These are phyloP conservation scores for Henningerozyma blattae DNA, from an alignment of 805 yeast species.

Conservation along the genomic window DNA sequence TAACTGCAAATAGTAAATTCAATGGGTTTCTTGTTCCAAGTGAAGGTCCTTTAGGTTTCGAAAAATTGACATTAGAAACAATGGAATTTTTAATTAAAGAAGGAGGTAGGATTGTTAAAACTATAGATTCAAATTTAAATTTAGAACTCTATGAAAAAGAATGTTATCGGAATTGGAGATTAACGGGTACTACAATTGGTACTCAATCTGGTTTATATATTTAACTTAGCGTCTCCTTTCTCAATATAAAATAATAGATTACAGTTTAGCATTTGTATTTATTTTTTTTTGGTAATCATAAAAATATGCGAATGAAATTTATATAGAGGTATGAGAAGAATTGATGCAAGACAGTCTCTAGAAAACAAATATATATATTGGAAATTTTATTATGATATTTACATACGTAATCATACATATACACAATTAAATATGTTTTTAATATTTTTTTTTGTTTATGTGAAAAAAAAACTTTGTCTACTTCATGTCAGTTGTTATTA, in stretches of 20 bases:
- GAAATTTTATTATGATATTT: no score
- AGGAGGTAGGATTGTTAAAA: conserved; percentile 2
- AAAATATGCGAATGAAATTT: no score
- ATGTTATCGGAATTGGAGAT: conserved; percentile 20
- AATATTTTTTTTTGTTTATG: no score
- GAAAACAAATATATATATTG: no score
- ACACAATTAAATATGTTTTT: no score
- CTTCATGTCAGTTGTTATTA: no score
- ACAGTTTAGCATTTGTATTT: not conserved
- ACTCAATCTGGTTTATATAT: conserved; percentile 23
- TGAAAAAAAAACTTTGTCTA: no score
- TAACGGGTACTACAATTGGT: conserved; percentile 19
- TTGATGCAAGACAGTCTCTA: no score
- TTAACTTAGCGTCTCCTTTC: conserved; percentile 3
- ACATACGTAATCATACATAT: no score
- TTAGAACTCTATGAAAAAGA: conserved; percentile 10
- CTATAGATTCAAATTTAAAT: conserved; percentile 2
- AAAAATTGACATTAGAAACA: conserved; percentile 29
- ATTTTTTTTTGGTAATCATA: not conserved
- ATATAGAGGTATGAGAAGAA: no score
- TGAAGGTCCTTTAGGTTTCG: conserved; percentile 53
- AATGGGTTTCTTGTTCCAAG: conserved; percentile 28
- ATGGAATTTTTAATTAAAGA: conserved; percentile 17
- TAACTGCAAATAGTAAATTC: conserved; percentile 6
- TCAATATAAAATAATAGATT: conserved; percentile 9